Conservation (phyloP, 306 rosid genomes). For the Prunus armeniaca region DNA sequence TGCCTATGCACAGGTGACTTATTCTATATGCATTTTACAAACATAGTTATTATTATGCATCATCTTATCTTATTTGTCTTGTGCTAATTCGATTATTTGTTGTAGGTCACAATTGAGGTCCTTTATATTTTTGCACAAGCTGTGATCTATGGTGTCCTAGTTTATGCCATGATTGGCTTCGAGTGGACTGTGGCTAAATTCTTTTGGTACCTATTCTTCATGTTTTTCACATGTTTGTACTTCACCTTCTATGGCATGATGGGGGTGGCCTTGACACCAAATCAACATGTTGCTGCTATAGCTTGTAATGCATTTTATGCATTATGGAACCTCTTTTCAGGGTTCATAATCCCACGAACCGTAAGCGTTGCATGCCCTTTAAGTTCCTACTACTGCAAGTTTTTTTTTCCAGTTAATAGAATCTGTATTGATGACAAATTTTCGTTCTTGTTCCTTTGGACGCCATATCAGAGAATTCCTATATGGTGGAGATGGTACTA, state of each 20-base stretch:
- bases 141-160: constrained; percentile 33
- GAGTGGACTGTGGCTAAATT: constrained; percentile 37
- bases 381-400: neutral
- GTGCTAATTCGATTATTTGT: neutral
- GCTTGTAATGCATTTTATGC: constrained; percentile 21
- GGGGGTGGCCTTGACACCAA: constrained; percentile 44
- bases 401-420: no score
- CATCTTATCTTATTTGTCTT: neutral
- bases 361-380: constrained; percentile 27
- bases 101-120: constrained; percentile 43
- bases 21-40: neutral
- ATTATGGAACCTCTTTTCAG: constrained; percentile 44
- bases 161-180: constrained; percentile 53
- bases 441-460: neutral
- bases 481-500: constrained; percentile 65
- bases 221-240: constrained; percentile 42
- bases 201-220: constrained; percentile 42
- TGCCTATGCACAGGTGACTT: constrained; percentile 43
- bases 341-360: constrained; percentile 40
- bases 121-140: constrained; percentile 41
- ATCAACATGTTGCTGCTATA: constrained; percentile 25
- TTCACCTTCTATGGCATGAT: constrained; percentile 59
- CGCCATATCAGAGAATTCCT: constrained; percentile 43
- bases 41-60: neutral
- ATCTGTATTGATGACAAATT: neutral